Conservation (phyloP, 2,329 filamentous ascomycete genomes). For the Leptographium wingfieldii region DNA sequence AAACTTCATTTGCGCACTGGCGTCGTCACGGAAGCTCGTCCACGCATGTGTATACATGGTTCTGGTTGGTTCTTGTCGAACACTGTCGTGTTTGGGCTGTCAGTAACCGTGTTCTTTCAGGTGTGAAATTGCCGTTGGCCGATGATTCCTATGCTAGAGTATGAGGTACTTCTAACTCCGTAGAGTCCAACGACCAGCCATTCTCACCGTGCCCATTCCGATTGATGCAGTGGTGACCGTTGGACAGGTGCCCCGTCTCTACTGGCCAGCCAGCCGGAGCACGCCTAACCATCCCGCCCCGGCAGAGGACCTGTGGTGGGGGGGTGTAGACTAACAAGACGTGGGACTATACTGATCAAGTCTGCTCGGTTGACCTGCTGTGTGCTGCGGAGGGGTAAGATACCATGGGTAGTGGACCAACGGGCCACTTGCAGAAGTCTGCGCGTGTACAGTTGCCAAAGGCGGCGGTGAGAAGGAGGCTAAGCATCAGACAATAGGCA, state of each 20-base stretch:
- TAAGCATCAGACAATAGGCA: background rate
- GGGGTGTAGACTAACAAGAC: background rate
- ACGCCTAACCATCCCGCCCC: background rate
- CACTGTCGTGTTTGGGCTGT: background rate
- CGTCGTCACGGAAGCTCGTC: background rate
- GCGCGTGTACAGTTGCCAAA: background rate
- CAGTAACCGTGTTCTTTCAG: background rate
- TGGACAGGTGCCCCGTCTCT: constrained; percentile 9
- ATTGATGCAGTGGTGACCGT: constrained; percentile 9
- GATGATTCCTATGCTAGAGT: background rate
- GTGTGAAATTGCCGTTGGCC: background rate
- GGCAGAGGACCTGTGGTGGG: background rate
- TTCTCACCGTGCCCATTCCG: constrained; percentile 7
- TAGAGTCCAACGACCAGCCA: background rate
- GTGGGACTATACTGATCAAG: background rate
- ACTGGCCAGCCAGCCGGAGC: constrained; percentile 8
- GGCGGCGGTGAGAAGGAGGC: background rate
- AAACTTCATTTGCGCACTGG: background rate
- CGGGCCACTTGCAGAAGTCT: background rate
- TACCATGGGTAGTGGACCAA: background rate
- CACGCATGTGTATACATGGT: background rate
- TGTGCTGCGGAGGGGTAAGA: background rate
- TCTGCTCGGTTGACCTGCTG: background rate
- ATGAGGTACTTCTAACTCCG: background rate
- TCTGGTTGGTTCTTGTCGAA: background rate